Evolutionary conservation across 2,329 filamentous ascomycete genomes (phyloP), one percentile per base, ranked within the genome.

Genomic region (Stachybotrys echinatus): DNA sequence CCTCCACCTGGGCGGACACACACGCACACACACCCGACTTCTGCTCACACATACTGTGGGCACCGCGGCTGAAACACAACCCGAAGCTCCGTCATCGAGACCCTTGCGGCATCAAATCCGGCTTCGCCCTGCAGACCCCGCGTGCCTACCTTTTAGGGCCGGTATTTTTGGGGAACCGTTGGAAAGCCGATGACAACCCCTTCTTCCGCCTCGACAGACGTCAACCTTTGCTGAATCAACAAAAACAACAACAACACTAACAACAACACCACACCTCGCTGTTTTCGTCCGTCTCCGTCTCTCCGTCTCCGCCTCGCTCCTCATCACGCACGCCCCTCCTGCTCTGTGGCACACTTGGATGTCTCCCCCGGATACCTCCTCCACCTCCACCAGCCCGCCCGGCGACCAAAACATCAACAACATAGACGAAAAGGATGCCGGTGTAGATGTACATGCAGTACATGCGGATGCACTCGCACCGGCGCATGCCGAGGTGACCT

Each of bases 281-380:
- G 10, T 14, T 5, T 14, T 34, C 10, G 27, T 10, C 27, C 14
- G 10, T 34, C 27, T 34, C 5, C 5, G 10, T 34, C 27, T 34
- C 27, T 34, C 27, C 14, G 10, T 34, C 27, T 34, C 27, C 27
- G 10, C 27, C 27, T 34, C 14, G n/a, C n/a, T n/a, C n/a, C n/a
- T n/a, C n/a, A n/a, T n/a, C n/a, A n/a, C n/a, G n/a, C n/a, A n/a
- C n/a, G n/a, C n/a, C n/a, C n/a, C n/a, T n/a, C n/a, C n/a, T 14
- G 27, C 14, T 8, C 22, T 19, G 34, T 49, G 49, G 51, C 51
- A 55, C n/a, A 8, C 38, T 40, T 68, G 66, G 57, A 70, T 70
- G 67, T 69, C 67, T 65, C 64, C 64, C 53, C 63, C 63, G 49
- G 65, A 65, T 55, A 55, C 56, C 40, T 58, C 61, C 51, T 51